These are phyloP conservation scores for Colletotrichum sp. DNA, from an alignment of 2,329 filamentous ascomycete species.

Conservation along the genomic window DNA sequence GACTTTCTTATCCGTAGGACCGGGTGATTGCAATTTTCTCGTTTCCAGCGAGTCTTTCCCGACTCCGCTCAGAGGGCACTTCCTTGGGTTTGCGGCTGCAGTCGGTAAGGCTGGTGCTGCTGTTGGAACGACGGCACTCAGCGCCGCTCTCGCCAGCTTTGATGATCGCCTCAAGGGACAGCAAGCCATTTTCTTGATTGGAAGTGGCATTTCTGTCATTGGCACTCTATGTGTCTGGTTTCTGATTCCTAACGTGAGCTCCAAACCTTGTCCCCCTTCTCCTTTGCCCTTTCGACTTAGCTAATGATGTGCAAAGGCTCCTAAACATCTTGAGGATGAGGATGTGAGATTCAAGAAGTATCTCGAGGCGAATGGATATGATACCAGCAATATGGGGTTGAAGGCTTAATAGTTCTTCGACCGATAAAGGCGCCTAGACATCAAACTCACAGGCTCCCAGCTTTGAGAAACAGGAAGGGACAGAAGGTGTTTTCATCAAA, in stretches of 20 bases:
- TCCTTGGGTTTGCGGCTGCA: constrained; percentile 54
- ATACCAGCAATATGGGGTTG: constrained; percentile 24
- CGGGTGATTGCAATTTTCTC: constrained; percentile 52
- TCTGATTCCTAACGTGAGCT: constrained; percentile 26
- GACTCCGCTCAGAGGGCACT: constrained; percentile 53
- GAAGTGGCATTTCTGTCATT: constrained; percentile 28
- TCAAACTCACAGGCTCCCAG: background rate
- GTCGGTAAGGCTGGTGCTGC: constrained; percentile 57
- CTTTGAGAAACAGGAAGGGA: background rate
- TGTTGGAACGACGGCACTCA: constrained; percentile 44
- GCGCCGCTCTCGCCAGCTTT: constrained; percentile 17
- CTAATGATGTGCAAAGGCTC: constrained; percentile 5
- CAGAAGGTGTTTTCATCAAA: background rate
- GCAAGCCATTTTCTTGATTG: constrained; percentile 31
- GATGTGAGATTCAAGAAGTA: constrained; percentile 25
- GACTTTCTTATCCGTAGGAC: constrained; percentile 51
- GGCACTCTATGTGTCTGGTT: constrained; percentile 29
- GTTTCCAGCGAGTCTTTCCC: constrained; percentile 55
- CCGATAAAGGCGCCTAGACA: accelerated
- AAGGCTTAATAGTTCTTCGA: background rate
- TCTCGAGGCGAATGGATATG: constrained; percentile 24
- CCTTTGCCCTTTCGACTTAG: no score
- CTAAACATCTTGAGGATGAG: constrained; percentile 25
- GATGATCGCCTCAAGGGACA: constrained; percentile 25
- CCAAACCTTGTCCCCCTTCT: accelerated